Evolutionary conservation across 805 yeast species (phyloP).

Genomic region (Clavispora asparagi): DNA sequence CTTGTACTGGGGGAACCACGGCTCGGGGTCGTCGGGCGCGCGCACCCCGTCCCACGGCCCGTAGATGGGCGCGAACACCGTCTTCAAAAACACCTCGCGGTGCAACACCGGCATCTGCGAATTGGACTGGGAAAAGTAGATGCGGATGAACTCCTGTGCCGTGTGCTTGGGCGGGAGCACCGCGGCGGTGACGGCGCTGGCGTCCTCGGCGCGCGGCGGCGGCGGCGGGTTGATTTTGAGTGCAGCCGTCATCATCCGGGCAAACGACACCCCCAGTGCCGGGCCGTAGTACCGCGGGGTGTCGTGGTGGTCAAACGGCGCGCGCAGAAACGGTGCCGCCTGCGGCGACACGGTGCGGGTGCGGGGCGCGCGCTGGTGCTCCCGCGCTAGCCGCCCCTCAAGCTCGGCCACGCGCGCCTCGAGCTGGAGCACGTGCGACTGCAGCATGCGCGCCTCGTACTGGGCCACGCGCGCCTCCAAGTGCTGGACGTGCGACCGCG

Average conservation of each 20-base stretch:
- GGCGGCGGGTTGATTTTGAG: constrained; percentile 44
- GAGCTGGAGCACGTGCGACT: constrained; percentile 29
- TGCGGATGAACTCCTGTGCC: constrained; percentile 60
- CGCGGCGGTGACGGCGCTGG: constrained; percentile 31
- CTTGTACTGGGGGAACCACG: constrained; percentile 46
- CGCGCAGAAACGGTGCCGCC: background rate
- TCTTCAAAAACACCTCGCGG: constrained; percentile 65
- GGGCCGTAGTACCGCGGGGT: constrained; percentile 12
- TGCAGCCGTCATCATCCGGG: constrained; percentile 73
- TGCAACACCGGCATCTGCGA: constrained; percentile 82
- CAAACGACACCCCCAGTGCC: constrained; percentile 40
- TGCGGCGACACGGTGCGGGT: background rate
- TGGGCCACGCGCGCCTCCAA: constrained; percentile 59
- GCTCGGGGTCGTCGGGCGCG: constrained; percentile 18
- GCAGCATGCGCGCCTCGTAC: constrained; percentile 37
- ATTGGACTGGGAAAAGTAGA: constrained; percentile 74
- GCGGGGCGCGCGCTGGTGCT: background rate
- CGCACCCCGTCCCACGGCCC: constrained; percentile 52
- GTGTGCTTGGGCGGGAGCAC: constrained; percentile 63
- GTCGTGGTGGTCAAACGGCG: background rate
- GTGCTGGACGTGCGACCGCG: constrained; percentile 70
- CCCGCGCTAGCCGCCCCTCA: background rate
- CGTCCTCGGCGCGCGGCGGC: constrained; percentile 10
- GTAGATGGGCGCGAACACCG: constrained; percentile 73
- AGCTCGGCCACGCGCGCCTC: constrained; percentile 27